Evolutionary conservation across 768 basidiomycete species (phyloP), one percentile per base, ranked within the genome.

Genomic region (Leccinum barrowsii): DNA sequence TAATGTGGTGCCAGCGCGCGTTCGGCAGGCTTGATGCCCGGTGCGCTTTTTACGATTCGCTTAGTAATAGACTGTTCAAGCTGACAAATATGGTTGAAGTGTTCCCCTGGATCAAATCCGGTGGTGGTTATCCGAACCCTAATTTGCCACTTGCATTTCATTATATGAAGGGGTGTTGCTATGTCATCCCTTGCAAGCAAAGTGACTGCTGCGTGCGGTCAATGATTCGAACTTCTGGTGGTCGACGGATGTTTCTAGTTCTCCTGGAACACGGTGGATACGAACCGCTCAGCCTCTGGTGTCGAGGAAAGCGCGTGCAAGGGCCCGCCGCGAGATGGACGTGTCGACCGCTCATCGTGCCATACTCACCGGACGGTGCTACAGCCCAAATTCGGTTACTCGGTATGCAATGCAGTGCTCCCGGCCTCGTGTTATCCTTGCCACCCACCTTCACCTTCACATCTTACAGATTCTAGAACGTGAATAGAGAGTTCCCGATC

Each of bases 341-440:
- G 49, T 63, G 62, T 57, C 28, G 52, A 57, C 58, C 54, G 61
- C 54, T 50, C 67, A 60, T 62, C 59, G 58, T 56, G 53, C 50
- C 50, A 59, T 17, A 12, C 50, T 60, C 58, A 42, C 52, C 63
- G 55, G 51, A 32, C 32, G 32, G 32, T 32, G 32, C 58, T 61
- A 52, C 44, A 19, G 56, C 55, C 65, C 63, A 61, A 54, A 62
- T 50, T 52, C 62, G 65, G 57, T 50, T 62, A 52, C 22, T 54
- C 54, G 60, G 62, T 54, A 58, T 40, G 37, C 26, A 44, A 59
- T 49, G 62, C 68, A 50, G 60, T 70, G 69, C 69, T 60, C 52
- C 61, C 59, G 46, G 65, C 69, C 69, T 70, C 69, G 50, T 70
- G 69, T 67, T 63, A 7, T 52, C 64, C 70, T 61, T 69, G 58